A percentile compares a stretch with the other conserved stretches of the same genome.
phyloP scores from a whole-genome alignment of 192 early-diverging fungal genomes.

The Rhizoclosmatium globosum region DNA sequence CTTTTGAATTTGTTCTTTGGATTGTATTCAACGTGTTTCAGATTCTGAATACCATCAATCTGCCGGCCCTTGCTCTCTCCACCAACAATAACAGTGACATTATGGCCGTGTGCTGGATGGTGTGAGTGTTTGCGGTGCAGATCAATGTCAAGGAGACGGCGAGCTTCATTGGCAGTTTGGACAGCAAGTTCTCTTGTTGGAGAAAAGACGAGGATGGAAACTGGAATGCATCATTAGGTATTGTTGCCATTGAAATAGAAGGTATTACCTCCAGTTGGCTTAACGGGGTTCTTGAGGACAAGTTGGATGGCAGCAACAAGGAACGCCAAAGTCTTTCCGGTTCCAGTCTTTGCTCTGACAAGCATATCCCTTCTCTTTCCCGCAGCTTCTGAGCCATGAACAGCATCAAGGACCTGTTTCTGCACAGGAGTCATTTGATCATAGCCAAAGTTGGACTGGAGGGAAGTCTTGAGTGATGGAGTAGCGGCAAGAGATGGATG shows the following conservation, averaged over 20 bases:
- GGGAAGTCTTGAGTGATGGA: background rate
- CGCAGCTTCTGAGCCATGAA: conserved; percentile 68
- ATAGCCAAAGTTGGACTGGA: conserved; percentile 69
- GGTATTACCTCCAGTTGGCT: conserved; percentile 15
- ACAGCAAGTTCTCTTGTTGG: conserved; percentile 96
- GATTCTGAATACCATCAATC: conserved; percentile 59
- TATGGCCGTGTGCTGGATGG: conserved; percentile 65
- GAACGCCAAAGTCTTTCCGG: conserved; percentile 97
- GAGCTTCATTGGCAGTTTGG: conserved; percentile 84
- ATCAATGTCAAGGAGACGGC: conserved; percentile 63
- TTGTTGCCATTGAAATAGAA: background rate
- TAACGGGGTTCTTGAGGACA: conserved; percentile 39
- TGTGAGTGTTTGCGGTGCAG: conserved; percentile 58
- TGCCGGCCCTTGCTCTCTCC: conserved; percentile 80
- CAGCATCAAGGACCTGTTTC: conserved; percentile 64
- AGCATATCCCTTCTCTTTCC: conserved; percentile 72
- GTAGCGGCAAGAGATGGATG: background rate
- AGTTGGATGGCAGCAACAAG: conserved; percentile 87
- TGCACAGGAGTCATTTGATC: conserved; percentile 85
- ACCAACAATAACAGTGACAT: conserved; percentile 85
- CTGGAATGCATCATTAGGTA: background rate
- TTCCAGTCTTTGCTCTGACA: conserved; percentile 97
- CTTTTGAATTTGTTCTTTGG: background rate
- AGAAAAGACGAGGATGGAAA: conserved; percentile 73
- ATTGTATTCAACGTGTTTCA: background rate